These are phyloP conservation scores for Diospyros lotus DNA, from an alignment of 148 eudicot genomes.

Conservation along the genomic window DNA sequence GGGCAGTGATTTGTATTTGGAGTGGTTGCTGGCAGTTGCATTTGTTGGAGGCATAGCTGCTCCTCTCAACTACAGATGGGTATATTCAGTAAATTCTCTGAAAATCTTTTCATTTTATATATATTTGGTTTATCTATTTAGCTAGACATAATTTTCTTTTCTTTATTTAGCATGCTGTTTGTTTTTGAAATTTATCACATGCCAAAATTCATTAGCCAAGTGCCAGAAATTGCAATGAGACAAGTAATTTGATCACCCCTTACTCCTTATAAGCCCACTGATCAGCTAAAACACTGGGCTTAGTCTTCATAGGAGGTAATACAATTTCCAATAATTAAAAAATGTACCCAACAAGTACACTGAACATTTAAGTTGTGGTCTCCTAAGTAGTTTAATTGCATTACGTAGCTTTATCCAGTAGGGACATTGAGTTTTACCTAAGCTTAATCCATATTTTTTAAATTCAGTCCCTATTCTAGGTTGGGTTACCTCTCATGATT, in stretches of 20 bases:
- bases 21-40: slow-evolving; percentile 86
- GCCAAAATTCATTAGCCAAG: neutral
- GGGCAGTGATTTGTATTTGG: slow-evolving; percentile 67
- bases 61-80: slow-evolving; percentile 95
- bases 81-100: slow-evolving; percentile 18
- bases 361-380: neutral
- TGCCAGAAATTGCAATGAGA: neutral
- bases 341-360: neutral
- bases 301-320: too few relatives aligned
- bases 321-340: too few relatives aligned
- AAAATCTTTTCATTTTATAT: neutral
- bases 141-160: too few relatives aligned
- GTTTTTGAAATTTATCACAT: neutral
- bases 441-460: too few relatives aligned
- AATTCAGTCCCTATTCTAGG: too few relatives aligned
- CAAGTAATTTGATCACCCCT: too few relatives aligned
- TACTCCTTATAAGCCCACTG: too few relatives aligned
- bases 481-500: neutral
- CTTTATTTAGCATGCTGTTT: neutral
- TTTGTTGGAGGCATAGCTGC: slow-evolving; percentile 83
- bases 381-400: too few relatives aligned
- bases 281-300: too few relatives aligned
- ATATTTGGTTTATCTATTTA: neutral
- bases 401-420: too few relatives aligned
- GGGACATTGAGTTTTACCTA: too few relatives aligned